Percentiles rank a stretch among this genome's conserved stretches.
These are phyloP conservation scores for Fusarium zealandicum DNA, from an alignment of 2,329 filamentous ascomycete genomes.

Conservation along the genomic window DNA sequence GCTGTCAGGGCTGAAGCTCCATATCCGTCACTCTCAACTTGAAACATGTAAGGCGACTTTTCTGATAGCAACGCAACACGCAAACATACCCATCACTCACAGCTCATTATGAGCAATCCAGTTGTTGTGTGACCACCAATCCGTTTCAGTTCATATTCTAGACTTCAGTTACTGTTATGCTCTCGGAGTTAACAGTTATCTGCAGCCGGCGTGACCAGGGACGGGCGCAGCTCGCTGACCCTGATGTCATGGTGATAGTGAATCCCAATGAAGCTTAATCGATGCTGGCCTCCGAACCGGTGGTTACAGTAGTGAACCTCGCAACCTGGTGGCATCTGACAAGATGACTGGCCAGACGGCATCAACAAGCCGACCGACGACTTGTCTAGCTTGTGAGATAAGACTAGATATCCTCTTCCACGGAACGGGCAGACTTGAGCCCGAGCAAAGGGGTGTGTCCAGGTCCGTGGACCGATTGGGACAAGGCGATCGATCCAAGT, in stretches of 20 bases:
- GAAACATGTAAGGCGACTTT: conserved; percentile 2
- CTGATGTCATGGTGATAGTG: conserved; percentile 33
- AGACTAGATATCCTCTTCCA: conserved; percentile 1
- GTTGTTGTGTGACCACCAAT: conserved; percentile 5
- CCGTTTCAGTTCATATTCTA: background rate
- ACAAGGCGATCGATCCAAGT: conserved; percentile 1
- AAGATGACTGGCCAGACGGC: conserved; percentile 7
- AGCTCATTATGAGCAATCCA: no score
- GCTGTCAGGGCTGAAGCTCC: conserved; percentile 9
- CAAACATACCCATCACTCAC: background rate
- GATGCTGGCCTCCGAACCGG: conserved; percentile 17
- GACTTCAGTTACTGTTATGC: background rate
- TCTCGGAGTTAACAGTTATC: conserved; percentile 18
- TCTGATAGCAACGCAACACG: no score
- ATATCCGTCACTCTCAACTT: background rate
- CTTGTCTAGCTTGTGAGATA: conserved; percentile 2
- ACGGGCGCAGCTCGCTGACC: conserved; percentile 29
- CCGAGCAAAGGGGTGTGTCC: conserved; percentile 1
- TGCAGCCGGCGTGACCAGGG: conserved; percentile 27
- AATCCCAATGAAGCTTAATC: conserved; percentile 24
- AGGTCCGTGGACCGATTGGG: conserved; percentile 2
- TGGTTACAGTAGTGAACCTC: background rate
- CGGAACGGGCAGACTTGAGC: background rate
- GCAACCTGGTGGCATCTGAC: conserved; percentile 11
- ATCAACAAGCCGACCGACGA: conserved; percentile 22